A percentile compares a stretch with the other conserved stretches of the same genome.
Evolutionary conservation across 1,284 basidiomycete species (phyloP).

Genomic region (Apiotrichum domesticum): DNA sequence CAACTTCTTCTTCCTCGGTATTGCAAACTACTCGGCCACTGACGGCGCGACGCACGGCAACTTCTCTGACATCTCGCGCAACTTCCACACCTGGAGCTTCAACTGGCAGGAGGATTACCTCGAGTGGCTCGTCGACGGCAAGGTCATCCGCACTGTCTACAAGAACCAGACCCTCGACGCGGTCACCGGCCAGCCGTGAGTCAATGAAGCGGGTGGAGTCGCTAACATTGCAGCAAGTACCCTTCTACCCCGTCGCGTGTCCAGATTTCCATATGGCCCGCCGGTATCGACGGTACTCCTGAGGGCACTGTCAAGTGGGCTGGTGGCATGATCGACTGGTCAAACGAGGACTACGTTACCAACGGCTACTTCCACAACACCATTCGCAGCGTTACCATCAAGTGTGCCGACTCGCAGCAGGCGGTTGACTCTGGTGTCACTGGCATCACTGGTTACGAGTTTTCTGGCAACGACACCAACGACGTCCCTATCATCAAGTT

Average conservation of each 20-base stretch:
- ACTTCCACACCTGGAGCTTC: constrained; percentile 74
- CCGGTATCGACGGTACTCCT: constrained; percentile 58
- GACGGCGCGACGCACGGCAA: constrained; percentile 46
- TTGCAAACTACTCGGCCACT: constrained; percentile 50
- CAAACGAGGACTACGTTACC: constrained; percentile 62
- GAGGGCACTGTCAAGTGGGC: constrained; percentile 68
- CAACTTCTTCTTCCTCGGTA: constrained; percentile 62
- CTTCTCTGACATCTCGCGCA: constrained; percentile 57
- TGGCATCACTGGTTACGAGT: constrained; percentile 27
- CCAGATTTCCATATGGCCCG: constrained; percentile 74
- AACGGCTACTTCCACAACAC: constrained; percentile 42
- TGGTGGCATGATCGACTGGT: constrained; percentile 71
- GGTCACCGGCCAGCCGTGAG: constrained; percentile 30
- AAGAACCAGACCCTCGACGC: constrained; percentile 56
- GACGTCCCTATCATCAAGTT: constrained; percentile 21
- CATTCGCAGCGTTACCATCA: constrained; percentile 29
- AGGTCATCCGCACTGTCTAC: constrained; percentile 60
- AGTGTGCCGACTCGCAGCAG: constrained; percentile 21
- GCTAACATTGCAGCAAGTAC: constrained; percentile 48
- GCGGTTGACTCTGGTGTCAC: constrained; percentile 7
- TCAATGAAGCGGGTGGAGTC: background rate
- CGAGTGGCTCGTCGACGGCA: constrained; percentile 64
- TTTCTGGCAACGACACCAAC: constrained; percentile 21
- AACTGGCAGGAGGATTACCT: constrained; percentile 68
- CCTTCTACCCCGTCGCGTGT: constrained; percentile 70